A percentile compares a stretch with the other conserved stretches of the same genome.
These are phyloP conservation scores for Pseudogymnoascus sp. DNA, from an alignment of 2,329 filamentous ascomycete species.

Conservation along the genomic window DNA sequence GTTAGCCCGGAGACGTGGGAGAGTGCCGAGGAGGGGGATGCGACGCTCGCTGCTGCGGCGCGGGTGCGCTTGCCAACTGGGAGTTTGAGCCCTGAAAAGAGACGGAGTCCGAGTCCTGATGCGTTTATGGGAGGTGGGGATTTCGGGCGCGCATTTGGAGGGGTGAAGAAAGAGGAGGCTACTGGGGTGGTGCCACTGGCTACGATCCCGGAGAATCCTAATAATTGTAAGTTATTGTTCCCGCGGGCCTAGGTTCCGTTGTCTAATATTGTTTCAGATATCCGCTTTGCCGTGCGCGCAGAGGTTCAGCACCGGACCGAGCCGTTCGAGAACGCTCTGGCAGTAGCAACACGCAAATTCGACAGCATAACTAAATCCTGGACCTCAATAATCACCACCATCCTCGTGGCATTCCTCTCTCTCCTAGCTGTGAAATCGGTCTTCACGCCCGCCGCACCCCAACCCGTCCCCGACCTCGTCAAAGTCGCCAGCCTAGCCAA, in stretches of 20 bases:
- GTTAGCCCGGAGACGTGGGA: slow-evolving; percentile 50
- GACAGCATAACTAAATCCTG: slow-evolving; percentile 60
- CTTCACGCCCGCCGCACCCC: slow-evolving; percentile 59
- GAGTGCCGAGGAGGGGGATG: slow-evolving; percentile 41
- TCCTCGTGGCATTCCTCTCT: slow-evolving; percentile 56
- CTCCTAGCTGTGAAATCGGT: slow-evolving; percentile 59
- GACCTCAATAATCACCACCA: slow-evolving; percentile 56
- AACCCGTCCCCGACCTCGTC: slow-evolving; percentile 73
- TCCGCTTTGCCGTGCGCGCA: slow-evolving; percentile 78
- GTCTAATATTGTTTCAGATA: slow-evolving; percentile 47
- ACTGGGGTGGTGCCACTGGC: slow-evolving; percentile 11
- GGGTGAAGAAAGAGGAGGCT: slow-evolving; percentile 24
- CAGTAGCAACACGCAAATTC: slow-evolving; percentile 54
- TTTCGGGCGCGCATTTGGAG: slow-evolving; percentile 31
- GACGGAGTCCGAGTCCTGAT: slow-evolving; percentile 48
- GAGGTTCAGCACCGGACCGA: slow-evolving; percentile 84
- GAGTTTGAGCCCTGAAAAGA: slow-evolving; percentile 49
- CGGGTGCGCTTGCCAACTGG: slow-evolving; percentile 38
- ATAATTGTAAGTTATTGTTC: slow-evolving; percentile 41
- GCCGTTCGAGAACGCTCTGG: slow-evolving; percentile 68
- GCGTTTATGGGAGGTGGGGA: slow-evolving; percentile 31
- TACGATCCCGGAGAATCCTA: slow-evolving; percentile 29
- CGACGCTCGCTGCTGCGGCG: slow-evolving; percentile 23
- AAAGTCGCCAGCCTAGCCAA: slow-evolving; percentile 85
- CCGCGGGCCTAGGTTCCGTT: neutral